A percentile compares a stretch with the other conserved stretches of the same genome.
Evolutionary conservation across 345 rosid species (phyloP).

Genomic region (Acer saccharum): DNA sequence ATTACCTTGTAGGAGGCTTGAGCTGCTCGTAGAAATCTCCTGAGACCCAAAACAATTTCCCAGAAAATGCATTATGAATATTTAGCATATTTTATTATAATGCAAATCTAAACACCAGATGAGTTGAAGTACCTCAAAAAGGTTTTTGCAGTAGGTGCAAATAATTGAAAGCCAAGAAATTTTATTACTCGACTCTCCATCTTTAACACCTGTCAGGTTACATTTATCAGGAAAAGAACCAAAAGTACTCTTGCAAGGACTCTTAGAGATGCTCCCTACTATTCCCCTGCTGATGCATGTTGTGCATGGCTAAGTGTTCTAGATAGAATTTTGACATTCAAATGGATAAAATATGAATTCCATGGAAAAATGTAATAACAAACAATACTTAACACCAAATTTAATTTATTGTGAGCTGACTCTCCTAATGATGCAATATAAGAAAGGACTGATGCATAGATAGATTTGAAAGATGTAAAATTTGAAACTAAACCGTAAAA

Average conservation of each 20-base stretch:
- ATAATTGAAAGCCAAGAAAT: slow-evolving; percentile 67
- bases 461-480: not conserved
- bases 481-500: not conserved
- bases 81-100: not conserved
- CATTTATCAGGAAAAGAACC: slow-evolving; percentile 14
- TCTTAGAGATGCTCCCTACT: not conserved
- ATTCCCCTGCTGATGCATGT: not conserved
- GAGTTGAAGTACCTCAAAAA: slow-evolving; percentile 68
- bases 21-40: slow-evolving; percentile 91
- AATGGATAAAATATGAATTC: not conserved
- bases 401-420: not conserved
- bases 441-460: not conserved
- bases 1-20: slow-evolving; percentile 74
- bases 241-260: not conserved
- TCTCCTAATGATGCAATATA: not conserved
- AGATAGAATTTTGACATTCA: not conserved
- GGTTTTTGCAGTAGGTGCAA: slow-evolving; percentile 73
- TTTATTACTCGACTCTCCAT: slow-evolving; percentile 77
- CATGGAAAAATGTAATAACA: not conserved
- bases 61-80: slow-evolving; percentile 19
- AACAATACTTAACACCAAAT: not conserved
- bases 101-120: not conserved
- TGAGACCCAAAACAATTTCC: slow-evolving; percentile 35
- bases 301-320: not conserved
- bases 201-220: slow-evolving; percentile 56